These are phyloP conservation scores for Mortierella sp. DNA, from an alignment of 371 early-diverging fungal species.

Conservation along the genomic window DNA sequence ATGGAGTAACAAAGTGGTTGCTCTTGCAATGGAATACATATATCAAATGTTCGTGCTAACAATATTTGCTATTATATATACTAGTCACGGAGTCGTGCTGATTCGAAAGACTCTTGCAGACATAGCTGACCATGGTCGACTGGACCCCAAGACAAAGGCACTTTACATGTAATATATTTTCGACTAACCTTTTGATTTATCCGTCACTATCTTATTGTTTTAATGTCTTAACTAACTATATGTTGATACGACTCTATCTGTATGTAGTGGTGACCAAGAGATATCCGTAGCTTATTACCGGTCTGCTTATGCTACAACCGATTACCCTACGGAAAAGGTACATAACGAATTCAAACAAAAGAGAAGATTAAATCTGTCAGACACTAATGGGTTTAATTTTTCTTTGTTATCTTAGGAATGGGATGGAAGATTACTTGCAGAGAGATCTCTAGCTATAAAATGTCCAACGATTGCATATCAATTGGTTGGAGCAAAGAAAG, in stretches of 20 bases:
- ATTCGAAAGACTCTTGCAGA: constrained; percentile 79
- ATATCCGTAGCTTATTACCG: constrained; percentile 94
- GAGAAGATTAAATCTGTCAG: no score
- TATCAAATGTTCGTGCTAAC: background rate
- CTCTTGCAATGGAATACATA: no score
- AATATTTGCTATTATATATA: background rate
- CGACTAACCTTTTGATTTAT: background rate
- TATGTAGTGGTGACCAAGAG: constrained; percentile 74
- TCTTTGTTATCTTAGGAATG: constrained; percentile 75
- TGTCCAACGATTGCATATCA: constrained; percentile 95
- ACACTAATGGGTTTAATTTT: background rate
- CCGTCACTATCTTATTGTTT: background rate
- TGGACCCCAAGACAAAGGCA: constrained; percentile 68
- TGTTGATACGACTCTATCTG: background rate
- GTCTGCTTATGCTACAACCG: constrained; percentile 93
- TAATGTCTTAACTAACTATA: background rate
- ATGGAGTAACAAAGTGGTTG: constrained; percentile 13
- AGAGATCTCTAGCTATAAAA: constrained; percentile 87
- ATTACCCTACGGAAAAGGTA: constrained; percentile 82
- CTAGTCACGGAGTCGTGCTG: constrained; percentile 74
- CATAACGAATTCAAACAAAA: background rate
- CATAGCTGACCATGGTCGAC: constrained; percentile 65
- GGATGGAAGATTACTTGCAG: constrained; percentile 86
- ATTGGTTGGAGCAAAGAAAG: constrained; percentile 95
- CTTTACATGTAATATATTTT: constrained; percentile 67